phyloP scores from a whole-genome alignment of 148 eudicot genomes.

The Persicaria maculosa region DNA sequence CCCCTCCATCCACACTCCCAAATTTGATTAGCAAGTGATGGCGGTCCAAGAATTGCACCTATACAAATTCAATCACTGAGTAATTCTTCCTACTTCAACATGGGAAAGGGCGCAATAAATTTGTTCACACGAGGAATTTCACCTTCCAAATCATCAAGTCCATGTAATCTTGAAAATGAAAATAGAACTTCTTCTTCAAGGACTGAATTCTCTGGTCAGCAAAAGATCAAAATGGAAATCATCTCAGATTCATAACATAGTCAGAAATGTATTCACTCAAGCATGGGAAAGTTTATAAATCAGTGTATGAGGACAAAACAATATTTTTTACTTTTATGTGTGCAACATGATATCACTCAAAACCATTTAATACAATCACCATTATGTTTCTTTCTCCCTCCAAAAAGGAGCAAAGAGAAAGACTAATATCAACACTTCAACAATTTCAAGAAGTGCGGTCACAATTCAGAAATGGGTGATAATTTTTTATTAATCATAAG shows the following conservation, averaged over 20 bases:
- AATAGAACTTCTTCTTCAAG: constrained; percentile 95
- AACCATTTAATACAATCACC: not conserved
- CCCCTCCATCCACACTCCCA: constrained; percentile 98
- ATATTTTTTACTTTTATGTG: not conserved
- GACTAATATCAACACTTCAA: not conserved
- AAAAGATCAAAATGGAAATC: constrained; percentile 15
- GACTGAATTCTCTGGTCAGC: constrained; percentile 70
- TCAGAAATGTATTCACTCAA: not conserved
- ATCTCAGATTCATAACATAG: not conserved
- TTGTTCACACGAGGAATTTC: constrained; percentile 12
- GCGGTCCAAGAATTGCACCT: constrained; percentile 97
- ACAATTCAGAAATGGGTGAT: not conserved
- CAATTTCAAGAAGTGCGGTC: not conserved
- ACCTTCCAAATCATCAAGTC: constrained; percentile 98
- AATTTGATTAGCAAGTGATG: constrained; percentile 92
- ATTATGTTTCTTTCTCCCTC: not conserved
- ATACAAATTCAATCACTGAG: constrained; percentile 16
- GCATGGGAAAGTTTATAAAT: not conserved
- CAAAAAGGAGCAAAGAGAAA: not conserved
- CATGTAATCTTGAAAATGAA: constrained; percentile 83
- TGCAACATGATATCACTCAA: not conserved
- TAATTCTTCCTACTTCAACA: not conserved
- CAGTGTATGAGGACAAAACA: not conserved
- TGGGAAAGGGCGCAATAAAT: not conserved
- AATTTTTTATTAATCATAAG: not conserved